Evolutionary conservation across 1,139 yeast species (phyloP).

Genomic region (Saccharomyces hybrid): DNA sequence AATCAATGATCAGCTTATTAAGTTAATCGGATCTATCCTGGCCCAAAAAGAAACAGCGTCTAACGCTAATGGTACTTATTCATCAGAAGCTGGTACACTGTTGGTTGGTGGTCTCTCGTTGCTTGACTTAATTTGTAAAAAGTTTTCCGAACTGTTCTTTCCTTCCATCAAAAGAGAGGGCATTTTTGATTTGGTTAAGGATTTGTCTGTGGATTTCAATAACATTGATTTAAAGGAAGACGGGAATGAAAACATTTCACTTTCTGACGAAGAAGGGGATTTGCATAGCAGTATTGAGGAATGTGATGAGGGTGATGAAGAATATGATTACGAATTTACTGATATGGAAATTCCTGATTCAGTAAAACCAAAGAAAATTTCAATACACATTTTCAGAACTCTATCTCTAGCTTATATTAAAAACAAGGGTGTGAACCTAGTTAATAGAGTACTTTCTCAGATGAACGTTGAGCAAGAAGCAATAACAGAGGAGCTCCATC

Average conservation of each 20-base stretch:
- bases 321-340: constrained; percentile 27
- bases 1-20: constrained; percentile 34
- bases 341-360: constrained; percentile 22
- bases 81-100: constrained; percentile 35
- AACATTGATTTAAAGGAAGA: constrained; percentile 20
- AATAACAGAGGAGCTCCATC: constrained; percentile 26
- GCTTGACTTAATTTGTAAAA: constrained; percentile 38
- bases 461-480: constrained; percentile 20
- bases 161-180: constrained; percentile 66
- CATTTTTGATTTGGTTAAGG: constrained; percentile 39
- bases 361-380: constrained; percentile 20
- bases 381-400: constrained; percentile 16
- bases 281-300: constrained; percentile 16
- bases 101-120: constrained; percentile 50
- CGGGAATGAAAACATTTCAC: constrained; percentile 12
- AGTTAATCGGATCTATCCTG: constrained; percentile 60
- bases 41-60: constrained; percentile 45
- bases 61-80: constrained; percentile 16
- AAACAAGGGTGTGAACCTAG: constrained; percentile 10
- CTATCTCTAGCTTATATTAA: constrained; percentile 10
- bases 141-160: constrained; percentile 17
- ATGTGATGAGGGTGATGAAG: constrained; percentile 26
- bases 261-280: constrained; percentile 15
- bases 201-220: constrained; percentile 6
- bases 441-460: constrained; percentile 9